Base-by-base conservation (phyloP, 129 eudicot genomes). In the Oenanthe sinensis region DNA sequence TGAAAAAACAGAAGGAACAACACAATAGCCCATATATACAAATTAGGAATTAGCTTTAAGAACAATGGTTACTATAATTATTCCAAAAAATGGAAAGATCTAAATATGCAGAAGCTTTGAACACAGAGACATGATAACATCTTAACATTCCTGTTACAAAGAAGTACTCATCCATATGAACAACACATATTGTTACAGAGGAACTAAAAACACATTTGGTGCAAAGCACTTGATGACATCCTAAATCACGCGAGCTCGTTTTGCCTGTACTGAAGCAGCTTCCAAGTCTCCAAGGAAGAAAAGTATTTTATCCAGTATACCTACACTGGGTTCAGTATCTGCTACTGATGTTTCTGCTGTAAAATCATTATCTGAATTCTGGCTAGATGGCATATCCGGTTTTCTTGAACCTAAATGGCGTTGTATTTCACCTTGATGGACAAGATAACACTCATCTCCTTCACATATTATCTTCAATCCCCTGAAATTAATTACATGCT, bases 281-380 rank as follows among this genome's bases (percentile, higher is more conserved):
- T 94, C 98, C 83, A 94, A 50, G 80, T 91, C 98, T 73, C 98
- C 98, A 45, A 89, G 79, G 81, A 94, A 91, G 90, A 94, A 91
- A 8, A 94, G 81, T 80, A 94, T 94, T 74, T 84, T 86, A 79
- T 93, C 97, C 74, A 89, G 85, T 33, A 93, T 83, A 44, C 91
- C 85, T 71, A 78, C 71, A 79, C 85, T 77, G n/a, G 93, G 84
- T 40, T 84, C 83, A 14, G 28, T 81, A 82, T 65, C 77, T 80
- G 15, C 79, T 28, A 5, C 19, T 46, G 76, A 67, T 72, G 82
- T 89, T 20, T 73, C 84, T 55, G 71, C 79, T 70, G 62, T 72
- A 46, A 36, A 50, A 44, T 77, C 50, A 24, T 65, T 63, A 46
- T 78, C 72, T 8, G 79, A 26, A 13, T 68, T 24, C 75, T 71